Evolutionary conservation across 352 stramenopile genomes (phyloP), one percentile per base, ranked within the genome.

Genomic region (Blastocystis hominis): DNA sequence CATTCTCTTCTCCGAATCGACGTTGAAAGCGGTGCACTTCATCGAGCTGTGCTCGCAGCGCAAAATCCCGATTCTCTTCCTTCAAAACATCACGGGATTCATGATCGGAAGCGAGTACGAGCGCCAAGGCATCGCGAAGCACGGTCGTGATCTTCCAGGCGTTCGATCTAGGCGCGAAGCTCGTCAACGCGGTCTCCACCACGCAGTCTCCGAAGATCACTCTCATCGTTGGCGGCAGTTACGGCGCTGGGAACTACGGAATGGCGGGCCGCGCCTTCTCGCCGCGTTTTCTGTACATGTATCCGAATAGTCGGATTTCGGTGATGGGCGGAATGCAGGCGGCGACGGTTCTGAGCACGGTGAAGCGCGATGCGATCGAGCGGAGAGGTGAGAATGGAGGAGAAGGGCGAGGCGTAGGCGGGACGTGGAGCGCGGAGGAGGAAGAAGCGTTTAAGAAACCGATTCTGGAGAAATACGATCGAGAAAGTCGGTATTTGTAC

Each of bases 41-140:
- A 96, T 99, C 69, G 94, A 98, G 88, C 88, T 98, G 36, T 99
- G 96, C 92, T 94, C 92, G 88, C 96, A 98, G 90, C 91, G 96
- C 54, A 92, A 93, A 55, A 96, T 98, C 62, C 95, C 96, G 1
- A 92, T 99, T 75, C 88, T 99, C 0, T 99, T 98, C 90, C 89
- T 99, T n/a, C 95, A 98, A 90, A 98, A 98, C 88, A 98, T 98
- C 88, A 98, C 95, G 15, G 95, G 95, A 17, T 98, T 98, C 84
- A 98, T 98, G 95, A 95, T 98, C 20, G 95, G 95, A 44, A 96
- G 94, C 89, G 95, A 97, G 86, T 95, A 96, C 68, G 96, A 98
- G 89, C 93, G 97, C 66, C 94, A 97, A 88, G 96, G 96, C 6
- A 98, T 98, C 78, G 95, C 95, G 13, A 98, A 98, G 90, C 93